phyloP scores from a whole-genome alignment of 441 rosid species.

The Erodium texanum region DNA sequence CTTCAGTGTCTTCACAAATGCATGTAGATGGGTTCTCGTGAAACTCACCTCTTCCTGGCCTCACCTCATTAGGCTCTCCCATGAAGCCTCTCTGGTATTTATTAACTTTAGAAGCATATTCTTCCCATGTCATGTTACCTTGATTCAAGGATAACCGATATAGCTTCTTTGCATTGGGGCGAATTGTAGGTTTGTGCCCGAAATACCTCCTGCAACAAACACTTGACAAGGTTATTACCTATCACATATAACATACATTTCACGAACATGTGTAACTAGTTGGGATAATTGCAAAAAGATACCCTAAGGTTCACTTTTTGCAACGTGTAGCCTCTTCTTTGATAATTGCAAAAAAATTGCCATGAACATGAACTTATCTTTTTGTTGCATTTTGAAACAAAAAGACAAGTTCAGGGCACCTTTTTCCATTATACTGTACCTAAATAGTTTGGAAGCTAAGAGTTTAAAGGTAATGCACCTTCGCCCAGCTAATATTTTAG shows the following conservation, averaged over 20 bases:
- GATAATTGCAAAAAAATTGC: no score
- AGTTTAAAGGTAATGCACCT: constrained; percentile 34
- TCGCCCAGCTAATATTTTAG: constrained; percentile 84
- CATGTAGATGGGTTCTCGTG: constrained; percentile 91
- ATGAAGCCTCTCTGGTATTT: constrained; percentile 77
- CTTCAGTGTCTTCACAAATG: constrained; percentile 54
- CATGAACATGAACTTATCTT: no score
- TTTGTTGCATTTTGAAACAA: no score
- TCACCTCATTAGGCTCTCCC: constrained; percentile 93
- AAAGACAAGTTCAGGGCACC: no score
- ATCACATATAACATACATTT: constrained; percentile 9
- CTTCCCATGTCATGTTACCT: constrained; percentile 75
- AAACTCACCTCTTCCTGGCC: constrained; percentile 88
- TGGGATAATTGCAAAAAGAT: no score
- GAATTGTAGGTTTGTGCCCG: constrained; percentile 89
- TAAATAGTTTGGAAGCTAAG: constrained; percentile 4
- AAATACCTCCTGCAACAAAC: constrained; percentile 62
- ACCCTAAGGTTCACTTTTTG: no score
- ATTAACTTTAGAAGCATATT: constrained; percentile 64
- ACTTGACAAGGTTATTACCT: constrained; percentile 18
- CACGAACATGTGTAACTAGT: not conserved
- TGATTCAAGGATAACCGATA: constrained; percentile 57
- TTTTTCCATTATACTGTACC: no score
- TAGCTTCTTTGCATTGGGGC: constrained; percentile 87
- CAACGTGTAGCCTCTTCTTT: no score